Evolutionary conservation across 257 asterid genomes (phyloP).

Genomic region (Scutellaria minor): DNA sequence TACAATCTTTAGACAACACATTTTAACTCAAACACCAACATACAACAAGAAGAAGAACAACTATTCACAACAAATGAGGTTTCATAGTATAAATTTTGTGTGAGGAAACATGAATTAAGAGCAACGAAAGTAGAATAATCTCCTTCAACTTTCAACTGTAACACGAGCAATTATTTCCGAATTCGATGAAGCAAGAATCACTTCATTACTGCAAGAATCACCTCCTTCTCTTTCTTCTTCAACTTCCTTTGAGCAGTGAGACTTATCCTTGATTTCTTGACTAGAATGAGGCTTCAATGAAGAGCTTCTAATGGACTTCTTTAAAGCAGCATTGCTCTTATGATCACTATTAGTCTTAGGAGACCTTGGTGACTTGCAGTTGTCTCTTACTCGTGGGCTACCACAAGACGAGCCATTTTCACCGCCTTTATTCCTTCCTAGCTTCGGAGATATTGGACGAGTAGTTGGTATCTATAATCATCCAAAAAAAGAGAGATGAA

Average conservation of each 20-base stretch:
- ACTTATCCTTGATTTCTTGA: constrained; percentile 33
- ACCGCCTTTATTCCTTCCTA: constrained; percentile 65
- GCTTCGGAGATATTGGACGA: constrained; percentile 82
- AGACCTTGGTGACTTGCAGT: constrained; percentile 46
- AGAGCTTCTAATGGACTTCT: constrained; percentile 45
- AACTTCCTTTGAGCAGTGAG: constrained; percentile 24
- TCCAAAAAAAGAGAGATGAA: not conserved
- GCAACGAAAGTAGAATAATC: not conserved
- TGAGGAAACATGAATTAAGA: not conserved
- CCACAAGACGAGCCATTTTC: constrained; percentile 47
- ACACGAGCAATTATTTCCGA: constrained; percentile 45
- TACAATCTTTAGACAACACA: too few species aligned
- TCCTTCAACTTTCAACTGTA: constrained; percentile 52
- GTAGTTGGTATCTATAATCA: constrained; percentile 71
- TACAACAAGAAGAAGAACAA: constrained; percentile 22
- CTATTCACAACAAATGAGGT: constrained; percentile 39
- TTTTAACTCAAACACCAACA: constrained; percentile 29
- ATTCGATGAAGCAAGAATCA: constrained; percentile 29
- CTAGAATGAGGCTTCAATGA: constrained; percentile 42
- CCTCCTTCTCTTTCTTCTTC: constrained; percentile 27
- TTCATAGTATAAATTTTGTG: not conserved
- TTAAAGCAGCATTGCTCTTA: constrained; percentile 35
- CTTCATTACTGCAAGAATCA: constrained; percentile 26
- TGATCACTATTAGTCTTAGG: constrained; percentile 35
- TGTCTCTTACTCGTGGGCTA: constrained; percentile 48